Base-by-base conservation (phyloP, 176 grass and related monocot genomes). In the Raddia guianensis region DNA sequence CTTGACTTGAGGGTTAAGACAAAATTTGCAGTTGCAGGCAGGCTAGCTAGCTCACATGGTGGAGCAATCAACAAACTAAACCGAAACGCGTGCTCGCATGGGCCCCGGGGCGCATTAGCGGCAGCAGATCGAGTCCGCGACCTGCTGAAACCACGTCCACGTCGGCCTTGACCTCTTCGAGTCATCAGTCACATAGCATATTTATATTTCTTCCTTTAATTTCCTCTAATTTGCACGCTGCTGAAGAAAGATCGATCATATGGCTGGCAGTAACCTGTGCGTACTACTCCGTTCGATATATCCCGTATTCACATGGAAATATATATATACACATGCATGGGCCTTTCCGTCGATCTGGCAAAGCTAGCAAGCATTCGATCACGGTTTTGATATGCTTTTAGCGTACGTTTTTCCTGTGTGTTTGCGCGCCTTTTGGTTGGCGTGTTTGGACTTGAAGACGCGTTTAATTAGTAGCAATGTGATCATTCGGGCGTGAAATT, bases 401-500 rank as follows among this genome's bases (percentile, higher is more conserved):
- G 82, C 62, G 15, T 84, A 84, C 70, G 81, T 40, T 46, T 70
- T 19, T 27, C 27, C 37, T 40, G 37, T 27, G 27, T 27, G 27
- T 27, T 27, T 27, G 27, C 27, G 0, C 35, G 61, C 60, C 60
- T 80, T 84, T 51, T 63, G 63, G 56, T 69, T 65, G 64, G 82
- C 57, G 48, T 85, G 82, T 49, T 54, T 81, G 49, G 18, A 76
- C 18, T 76, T 80, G 32, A 48, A 67, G 59, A 51, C 14, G 60
- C 9, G 63, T 44, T 66, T 72, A n/a, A 47, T 68, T 57, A 64
- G 20, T 68, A 69, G 64, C 8, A 11, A 45, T 1, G 8, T 44
- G 71, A 76, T 85, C 64, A 81, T 76, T 77, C 44, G 42, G 63
- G 49, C 20, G 14, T 70, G 87, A 21, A 84, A 70, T 46, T 49